Evolutionary conservation across 2,329 filamentous ascomycete species (phyloP), one percentile per base, ranked within the genome.

Genomic region (Pseudogymnoascus sp.): DNA sequence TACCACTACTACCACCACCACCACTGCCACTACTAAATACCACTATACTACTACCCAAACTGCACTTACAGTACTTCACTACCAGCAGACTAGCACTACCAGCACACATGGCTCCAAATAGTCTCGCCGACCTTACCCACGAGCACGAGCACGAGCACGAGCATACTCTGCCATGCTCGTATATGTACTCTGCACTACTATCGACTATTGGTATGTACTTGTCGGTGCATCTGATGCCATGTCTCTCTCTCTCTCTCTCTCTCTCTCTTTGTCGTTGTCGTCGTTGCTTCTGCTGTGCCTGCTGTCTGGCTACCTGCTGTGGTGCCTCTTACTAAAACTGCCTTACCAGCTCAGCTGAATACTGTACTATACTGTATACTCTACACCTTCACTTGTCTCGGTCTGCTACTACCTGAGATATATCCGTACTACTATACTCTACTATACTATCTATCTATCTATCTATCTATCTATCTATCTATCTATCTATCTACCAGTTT

Each of bases 141-240:
- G n/a, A n/a, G n/a, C n/a, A n/a, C n/a, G n/a, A n/a, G n/a, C 28
- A 30, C 7, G 28, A 30, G 28, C 18, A 2, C 39, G 39, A n/a
- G 22, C 41, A 47, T 50, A 28, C 22, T n/a, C 9, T 12, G 20
- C 18, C 9, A 50, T 54, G 25, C 6, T 54, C 43, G 43, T 54
- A 54, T 54, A 54, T 54, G 43, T 54, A 54, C 43, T 54, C 1
- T 12, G 2, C 8, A 30, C 25, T 54, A 54, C 43, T 32, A 54
- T 54, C 3, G 43, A 32, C 43, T 32, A 54, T 54, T 54, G 43
- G n/a, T 25, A 18, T 54, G 43, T 54, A 54, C 43, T 54, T 54
- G 6, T n/a, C n/a, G 25, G 8, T 54, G 25, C 43, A 54, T 54
- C 25, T 54, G 43, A 54, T 54, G 43, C n/a, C n/a, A 54, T 54